Evolutionary conservation across 495 filamentous ascomycete genomes (phyloP).

Genomic region (Neurospora africana): DNA sequence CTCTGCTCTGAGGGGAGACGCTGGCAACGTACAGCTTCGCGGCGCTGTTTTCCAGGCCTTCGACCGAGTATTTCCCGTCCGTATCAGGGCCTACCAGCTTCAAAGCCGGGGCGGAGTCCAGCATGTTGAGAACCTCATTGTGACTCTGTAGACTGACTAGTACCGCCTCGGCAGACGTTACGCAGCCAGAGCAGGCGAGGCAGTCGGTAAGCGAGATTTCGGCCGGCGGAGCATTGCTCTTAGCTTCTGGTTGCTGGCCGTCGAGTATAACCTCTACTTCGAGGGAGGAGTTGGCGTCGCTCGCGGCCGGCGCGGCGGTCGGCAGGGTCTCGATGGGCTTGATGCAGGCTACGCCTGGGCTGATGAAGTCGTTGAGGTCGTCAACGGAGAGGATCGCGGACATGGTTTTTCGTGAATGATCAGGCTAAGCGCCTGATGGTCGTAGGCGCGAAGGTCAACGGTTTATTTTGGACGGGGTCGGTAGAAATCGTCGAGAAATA

Average conservation of each 20-base stretch:
- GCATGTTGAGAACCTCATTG: constrained; percentile 70
- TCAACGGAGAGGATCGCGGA: constrained; percentile 93
- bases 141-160: constrained; percentile 89
- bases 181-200: constrained; percentile 93
- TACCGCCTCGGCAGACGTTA: constrained; percentile 93
- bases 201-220: constrained; percentile 96
- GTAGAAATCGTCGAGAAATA: background rate
- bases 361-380: constrained; percentile 98
- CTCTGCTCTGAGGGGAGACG: constrained; percentile 80
- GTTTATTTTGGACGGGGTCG: background rate
- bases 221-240: constrained; percentile 37
- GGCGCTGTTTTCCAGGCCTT: constrained; percentile 29
- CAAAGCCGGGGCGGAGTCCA: constrained; percentile 55
- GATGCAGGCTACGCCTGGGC: constrained; percentile 92
- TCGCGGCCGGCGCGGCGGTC: constrained; percentile 5
- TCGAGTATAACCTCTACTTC: constrained; percentile 86
- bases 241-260: constrained; percentile 54
- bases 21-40: constrained; percentile 77
- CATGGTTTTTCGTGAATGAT: constrained; percentile 42
- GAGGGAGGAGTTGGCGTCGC: constrained; percentile 18
- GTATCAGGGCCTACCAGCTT: constrained; percentile 21
- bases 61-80: constrained; percentile 16
- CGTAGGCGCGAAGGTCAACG: background rate
- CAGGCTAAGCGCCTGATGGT: background rate
- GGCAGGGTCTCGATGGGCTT: constrained; percentile 92